These are phyloP conservation scores for Rubroboletus satanas DNA, from an alignment of 768 basidiomycete genomes.

Conservation along the genomic window DNA sequence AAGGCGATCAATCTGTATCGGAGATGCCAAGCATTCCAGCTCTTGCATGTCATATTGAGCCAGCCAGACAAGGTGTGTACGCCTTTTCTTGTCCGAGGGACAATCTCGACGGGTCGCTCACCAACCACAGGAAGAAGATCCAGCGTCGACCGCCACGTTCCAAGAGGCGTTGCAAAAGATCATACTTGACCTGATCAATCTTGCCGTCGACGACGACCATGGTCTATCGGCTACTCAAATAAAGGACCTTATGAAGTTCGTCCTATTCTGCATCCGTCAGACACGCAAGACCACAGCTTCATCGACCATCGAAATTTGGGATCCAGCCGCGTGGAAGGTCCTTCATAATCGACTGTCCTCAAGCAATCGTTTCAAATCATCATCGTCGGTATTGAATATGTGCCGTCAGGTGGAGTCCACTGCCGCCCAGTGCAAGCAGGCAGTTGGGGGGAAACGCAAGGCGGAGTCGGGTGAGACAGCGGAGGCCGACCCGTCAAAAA, in stretches of 20 bases:
- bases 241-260: constrained; percentile 79
- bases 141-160: constrained; percentile 43
- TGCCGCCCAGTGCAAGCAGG: constrained; percentile 6
- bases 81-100: neutral
- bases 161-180: constrained; percentile 45
- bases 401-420: constrained; percentile 56
- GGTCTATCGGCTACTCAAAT: constrained; percentile 57
- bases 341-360: constrained; percentile 45
- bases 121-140: constrained; percentile 29
- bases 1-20: constrained; percentile 76
- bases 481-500: constrained; percentile 32
- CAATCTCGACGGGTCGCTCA: constrained; percentile 7
- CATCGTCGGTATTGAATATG: constrained; percentile 55
- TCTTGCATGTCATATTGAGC: constrained; percentile 61
- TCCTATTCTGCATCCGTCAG: constrained; percentile 59
- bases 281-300: constrained; percentile 44
- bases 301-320: constrained; percentile 48
- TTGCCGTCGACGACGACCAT: constrained; percentile 45
- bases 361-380: constrained; percentile 60
- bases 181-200: constrained; percentile 45
- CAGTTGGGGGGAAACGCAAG: constrained; percentile 37
- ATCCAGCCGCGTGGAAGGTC: constrained; percentile 50
- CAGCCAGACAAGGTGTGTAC: constrained; percentile 32
- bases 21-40: constrained; percentile 66
- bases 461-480: constrained; percentile 25